Evolutionary conservation across 306 rosid genomes (phyloP).

Genomic region (Trichosanthes truncata): DNA sequence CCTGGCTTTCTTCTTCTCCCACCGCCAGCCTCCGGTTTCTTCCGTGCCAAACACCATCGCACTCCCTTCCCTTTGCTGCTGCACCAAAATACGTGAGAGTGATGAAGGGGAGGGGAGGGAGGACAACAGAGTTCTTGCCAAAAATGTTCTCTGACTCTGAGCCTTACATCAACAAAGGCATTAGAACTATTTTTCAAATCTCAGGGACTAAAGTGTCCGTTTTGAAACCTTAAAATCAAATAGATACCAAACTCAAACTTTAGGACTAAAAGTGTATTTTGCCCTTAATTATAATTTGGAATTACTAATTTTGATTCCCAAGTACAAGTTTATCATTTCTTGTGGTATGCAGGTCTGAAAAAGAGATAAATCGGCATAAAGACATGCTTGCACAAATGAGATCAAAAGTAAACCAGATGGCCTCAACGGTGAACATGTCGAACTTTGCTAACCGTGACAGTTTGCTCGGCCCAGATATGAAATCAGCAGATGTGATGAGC

Average conservation of each 20-base stretch:
- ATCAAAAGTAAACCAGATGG: slow-evolving; percentile 28
- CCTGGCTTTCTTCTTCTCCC: background rate
- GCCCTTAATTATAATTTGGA: background rate
- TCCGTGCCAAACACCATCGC: background rate
- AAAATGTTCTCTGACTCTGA: background rate
- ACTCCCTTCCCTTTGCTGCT: background rate
- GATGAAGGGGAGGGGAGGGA: background rate
- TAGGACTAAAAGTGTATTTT: background rate
- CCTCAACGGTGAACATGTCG: slow-evolving; percentile 31
- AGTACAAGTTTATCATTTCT: background rate
- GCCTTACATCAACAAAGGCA: background rate
- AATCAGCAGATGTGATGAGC: slow-evolving; percentile 20
- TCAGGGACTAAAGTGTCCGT: no score
- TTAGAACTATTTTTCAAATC: background rate
- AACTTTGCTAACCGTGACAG: slow-evolving; percentile 25
- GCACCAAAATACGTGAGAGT: background rate
- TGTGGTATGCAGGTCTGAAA: slow-evolving; percentile 21
- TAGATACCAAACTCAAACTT: background rate
- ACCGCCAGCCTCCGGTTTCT: background rate
- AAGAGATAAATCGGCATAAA: slow-evolving; percentile 26
- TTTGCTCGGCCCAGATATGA: slow-evolving; percentile 31
- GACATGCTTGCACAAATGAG: slow-evolving; percentile 23
- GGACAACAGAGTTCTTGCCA: background rate
- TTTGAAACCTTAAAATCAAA: background rate
- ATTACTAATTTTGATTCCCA: background rate